A percentile compares a stretch with the other conserved stretches of the same genome.
Conservation (phyloP, 257 asterid genomes). For the Jasminum sambac region DNA sequence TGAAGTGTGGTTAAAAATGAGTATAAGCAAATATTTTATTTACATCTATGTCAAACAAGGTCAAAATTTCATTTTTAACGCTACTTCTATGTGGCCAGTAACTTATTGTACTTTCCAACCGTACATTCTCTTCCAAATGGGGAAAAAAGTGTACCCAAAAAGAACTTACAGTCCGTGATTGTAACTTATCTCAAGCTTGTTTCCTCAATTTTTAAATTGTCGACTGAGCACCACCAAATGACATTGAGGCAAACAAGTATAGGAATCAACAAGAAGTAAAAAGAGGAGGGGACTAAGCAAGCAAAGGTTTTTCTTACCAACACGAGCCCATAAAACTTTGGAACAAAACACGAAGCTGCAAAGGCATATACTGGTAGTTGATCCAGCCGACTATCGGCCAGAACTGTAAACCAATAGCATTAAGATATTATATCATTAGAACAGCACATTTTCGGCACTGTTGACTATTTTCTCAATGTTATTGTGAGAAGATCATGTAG, state of each 20-base stretch:
- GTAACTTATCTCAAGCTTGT: neutral
- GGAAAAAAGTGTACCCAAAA: too few species aligned
- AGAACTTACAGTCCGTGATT: neutral
- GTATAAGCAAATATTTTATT: too few species aligned
- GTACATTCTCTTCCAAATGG: too few species aligned
- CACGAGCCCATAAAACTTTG: constrained; percentile 39
- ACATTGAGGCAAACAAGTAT: too few species aligned
- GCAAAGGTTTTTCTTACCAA: constrained; percentile 25
- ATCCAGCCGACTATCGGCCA: constrained; percentile 46
- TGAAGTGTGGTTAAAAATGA: too few species aligned
- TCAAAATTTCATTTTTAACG: too few species aligned
- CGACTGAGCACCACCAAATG: too few species aligned
- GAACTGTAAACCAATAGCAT: constrained; percentile 21
- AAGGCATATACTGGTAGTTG: constrained; percentile 45
- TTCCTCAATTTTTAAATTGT: neutral
- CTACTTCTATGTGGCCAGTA: too few species aligned
- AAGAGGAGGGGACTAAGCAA: neutral
- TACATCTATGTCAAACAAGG: too few species aligned
- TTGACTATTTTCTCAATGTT: neutral
- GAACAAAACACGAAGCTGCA: constrained; percentile 36
- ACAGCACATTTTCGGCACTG: neutral
- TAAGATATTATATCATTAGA: neutral
- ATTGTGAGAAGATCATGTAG: neutral
- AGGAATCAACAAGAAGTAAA: too few species aligned
- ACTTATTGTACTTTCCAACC: too few species aligned